Base-by-base conservation (phyloP, 2,329 filamentous ascomycete genomes). In the Colletotrichum liriopes region DNA sequence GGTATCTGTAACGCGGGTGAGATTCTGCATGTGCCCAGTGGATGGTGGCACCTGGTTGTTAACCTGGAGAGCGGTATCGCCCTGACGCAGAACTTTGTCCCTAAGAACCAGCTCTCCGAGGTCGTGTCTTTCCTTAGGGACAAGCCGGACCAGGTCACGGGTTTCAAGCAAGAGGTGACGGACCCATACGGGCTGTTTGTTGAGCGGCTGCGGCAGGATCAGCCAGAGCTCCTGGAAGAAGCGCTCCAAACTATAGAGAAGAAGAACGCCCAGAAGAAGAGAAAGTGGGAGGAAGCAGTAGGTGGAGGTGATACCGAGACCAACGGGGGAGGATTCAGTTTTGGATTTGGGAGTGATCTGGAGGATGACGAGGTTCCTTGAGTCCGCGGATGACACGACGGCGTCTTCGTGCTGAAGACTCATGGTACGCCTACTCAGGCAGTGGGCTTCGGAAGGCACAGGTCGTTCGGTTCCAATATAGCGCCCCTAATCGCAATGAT, bases 1-100 rank as follows among this genome's bases (percentile, higher is more conserved):
- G 96, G 94, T 0, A 91, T 98, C 37, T 98, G 96, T 79, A 83
- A 85, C 18, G 90, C 91, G 52, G 96, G 96, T 2, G 96, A 98
- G 81, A 92, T 98, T 20, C 83, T 98, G 61, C 94, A 98, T 79
- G 96, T 98, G 7, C 96, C 96, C 0, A 95, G 93, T 63, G 95
- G 96, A 7, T 98, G 96, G 96, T 98, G 96, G 92, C 96, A 98
- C 85, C 85, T 98, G 41, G 96, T 98, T 12, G 92, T 98, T 56
- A 98, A 98, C 78, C 84, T 98, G 1, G 93, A 95, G 76, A 88
- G 90, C 16, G 93, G 93, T 54, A 93, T 98, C 74, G 96, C 96
- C 5, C 88, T 98, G 75, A 98, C 96, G 9, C 96, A 98, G 80
- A 98, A 98, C 80, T 98, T 98, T 79, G 94, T 98, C 16, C 95